Evolutionary conservation across 345 rosid genomes (phyloP), one percentile per base, ranked within the genome.

Genomic region (rapeseed (Brassica napus)): DNA sequence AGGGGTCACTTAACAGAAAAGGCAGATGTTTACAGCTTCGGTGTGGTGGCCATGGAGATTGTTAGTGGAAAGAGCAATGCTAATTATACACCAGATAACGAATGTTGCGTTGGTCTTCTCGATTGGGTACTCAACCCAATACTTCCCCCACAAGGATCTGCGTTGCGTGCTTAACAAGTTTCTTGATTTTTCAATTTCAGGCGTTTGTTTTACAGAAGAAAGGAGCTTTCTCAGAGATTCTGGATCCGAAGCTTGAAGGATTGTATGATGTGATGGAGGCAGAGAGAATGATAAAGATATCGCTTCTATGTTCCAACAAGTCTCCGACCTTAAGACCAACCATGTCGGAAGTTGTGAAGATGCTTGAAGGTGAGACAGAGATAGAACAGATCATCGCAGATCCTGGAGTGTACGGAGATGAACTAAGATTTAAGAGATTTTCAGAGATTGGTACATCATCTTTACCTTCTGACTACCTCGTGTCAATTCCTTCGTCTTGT

Each of bases 1-100:
- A 75, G 89, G 54, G 92, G 92, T 44, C 76, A 86, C 49, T 34
- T 88, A 26, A 84, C 90, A 2, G 76, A 82, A 4, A 88, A 88
- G 55, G 90, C 85, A 55, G 92, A 88, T 59, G 87, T 88, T 35
- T 88, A 88, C 65, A 88, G 89, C 75, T 88, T 88, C 18, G 89
- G 88, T 21, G 77, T 88, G 0, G 84, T 86, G 5, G 89, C 85
- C 18, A 61, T 86, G 79, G 88, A 86, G 79, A 84, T 88, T 1
- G 80, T 68, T 44, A 83, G 82, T 37, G 89, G 91, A 3, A 81
- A 73, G 68, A 74, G 65, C 67, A 85, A 86, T 3, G 69, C 61
- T 1, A 82, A 70, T 23, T 75, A 69, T 73, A 75, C 66, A 1
- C 85, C 88, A 3, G 78, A 71, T 2, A 35, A 77, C 5, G 73